Percentiles rank a stretch among this genome's conserved stretches.
These are phyloP conservation scores for Apophysomyces sp. DNA, from an alignment of 371 early-diverging fungal species.

Conservation along the genomic window DNA sequence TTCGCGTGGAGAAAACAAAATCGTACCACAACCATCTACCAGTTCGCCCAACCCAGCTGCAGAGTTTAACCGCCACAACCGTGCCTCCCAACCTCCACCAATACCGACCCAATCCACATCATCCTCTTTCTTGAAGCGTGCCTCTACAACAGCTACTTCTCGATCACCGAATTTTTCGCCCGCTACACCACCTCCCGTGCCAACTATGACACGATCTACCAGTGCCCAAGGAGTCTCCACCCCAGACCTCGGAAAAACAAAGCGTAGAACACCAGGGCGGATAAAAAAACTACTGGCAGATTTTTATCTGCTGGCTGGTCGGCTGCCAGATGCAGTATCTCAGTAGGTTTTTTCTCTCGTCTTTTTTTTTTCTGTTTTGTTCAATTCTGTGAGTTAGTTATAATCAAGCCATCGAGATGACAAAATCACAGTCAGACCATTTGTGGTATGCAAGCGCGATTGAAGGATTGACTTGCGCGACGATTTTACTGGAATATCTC, in stretches of 20 bases:
- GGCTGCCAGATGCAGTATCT: slow-evolving; percentile 70
- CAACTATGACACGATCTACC: slow-evolving; percentile 16
- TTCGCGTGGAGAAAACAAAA: background rate
- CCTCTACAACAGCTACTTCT: slow-evolving; percentile 15
- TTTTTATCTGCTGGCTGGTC: slow-evolving; percentile 76
- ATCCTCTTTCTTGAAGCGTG: slow-evolving; percentile 24
- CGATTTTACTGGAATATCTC: slow-evolving; percentile 56
- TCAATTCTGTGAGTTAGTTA: slow-evolving; percentile 42
- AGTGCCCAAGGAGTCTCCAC: slow-evolving; percentile 14
- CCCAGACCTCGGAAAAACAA: slow-evolving; percentile 26
- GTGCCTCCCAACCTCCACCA: slow-evolving; percentile 18
- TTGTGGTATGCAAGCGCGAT: slow-evolving; percentile 81
- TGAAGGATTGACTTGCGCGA: slow-evolving; percentile 71
- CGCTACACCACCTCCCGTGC: slow-evolving; percentile 10
- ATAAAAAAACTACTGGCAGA: slow-evolving; percentile 79
- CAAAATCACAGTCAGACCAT: slow-evolving; percentile 67
- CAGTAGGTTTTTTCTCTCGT: slow-evolving; percentile 35
- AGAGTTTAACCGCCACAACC: slow-evolving; percentile 8
- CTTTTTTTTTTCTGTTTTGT: background rate
- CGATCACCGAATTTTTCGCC: slow-evolving; percentile 19
- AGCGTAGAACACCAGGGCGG: slow-evolving; percentile 68
- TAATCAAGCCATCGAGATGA: slow-evolving; percentile 65
- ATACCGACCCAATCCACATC: slow-evolving; percentile 18
- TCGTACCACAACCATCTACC: slow-evolving; percentile 20
- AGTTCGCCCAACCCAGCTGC: slow-evolving; percentile 14